Conservation (phyloP, 1,284 basidiomycete genomes). For the Leccinum solheimii region DNA sequence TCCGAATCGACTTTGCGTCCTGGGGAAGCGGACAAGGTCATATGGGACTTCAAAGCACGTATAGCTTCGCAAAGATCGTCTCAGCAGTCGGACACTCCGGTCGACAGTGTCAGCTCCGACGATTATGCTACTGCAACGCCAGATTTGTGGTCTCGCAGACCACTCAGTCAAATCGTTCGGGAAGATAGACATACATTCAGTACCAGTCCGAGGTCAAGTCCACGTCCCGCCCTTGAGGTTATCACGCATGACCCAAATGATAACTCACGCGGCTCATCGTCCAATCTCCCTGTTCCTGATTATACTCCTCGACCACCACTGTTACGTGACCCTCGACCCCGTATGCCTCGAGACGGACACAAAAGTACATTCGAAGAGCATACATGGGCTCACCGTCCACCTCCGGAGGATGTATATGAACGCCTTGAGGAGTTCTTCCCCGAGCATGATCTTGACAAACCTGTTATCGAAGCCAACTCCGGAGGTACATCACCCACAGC, state of each 20-base stretch:
- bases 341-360: slow-evolving; percentile 34
- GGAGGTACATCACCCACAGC: slow-evolving; percentile 78
- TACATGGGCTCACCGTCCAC: slow-evolving; percentile 87
- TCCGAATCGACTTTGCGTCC: slow-evolving; percentile 36
- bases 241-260: slow-evolving; percentile 26
- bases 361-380: slow-evolving; percentile 63
- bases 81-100: slow-evolving; percentile 19
- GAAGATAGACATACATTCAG: slow-evolving; percentile 20
- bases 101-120: slow-evolving; percentile 29
- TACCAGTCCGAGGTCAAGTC: slow-evolving; percentile 20
- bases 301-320: slow-evolving; percentile 23
- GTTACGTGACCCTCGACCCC: slow-evolving; percentile 21
- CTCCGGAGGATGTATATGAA: slow-evolving; percentile 92
- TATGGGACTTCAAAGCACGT: slow-evolving; percentile 32
- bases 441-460: slow-evolving; percentile 93
- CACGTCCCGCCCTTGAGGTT: slow-evolving; percentile 36
- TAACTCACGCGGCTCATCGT: slow-evolving; percentile 19
- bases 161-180: slow-evolving; percentile 30
- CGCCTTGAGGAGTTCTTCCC: slow-evolving; percentile 96
- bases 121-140: slow-evolving; percentile 34
- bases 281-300: slow-evolving; percentile 20
- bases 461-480: slow-evolving; percentile 84
- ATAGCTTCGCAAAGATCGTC: slow-evolving; percentile 19
- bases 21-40: slow-evolving; percentile 32
- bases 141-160: slow-evolving; percentile 35